Percentiles rank a stretch among this genome's conserved stretches.
Conservation (phyloP, 169 alveolate genomes). For the Theileria luwenshuni region DNA sequence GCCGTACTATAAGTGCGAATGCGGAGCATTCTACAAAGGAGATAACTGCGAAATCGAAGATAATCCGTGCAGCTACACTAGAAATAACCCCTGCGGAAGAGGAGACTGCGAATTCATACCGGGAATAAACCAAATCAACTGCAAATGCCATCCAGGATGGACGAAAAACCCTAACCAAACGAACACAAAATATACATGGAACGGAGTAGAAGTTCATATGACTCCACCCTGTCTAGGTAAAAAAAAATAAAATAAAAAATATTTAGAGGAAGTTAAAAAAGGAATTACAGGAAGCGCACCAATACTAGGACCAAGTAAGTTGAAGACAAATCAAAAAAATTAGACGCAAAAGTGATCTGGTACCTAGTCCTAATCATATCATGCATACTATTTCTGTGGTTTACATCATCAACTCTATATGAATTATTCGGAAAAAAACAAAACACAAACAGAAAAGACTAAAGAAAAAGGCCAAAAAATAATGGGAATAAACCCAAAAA, state of each 20-base stretch:
- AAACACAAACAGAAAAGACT: background rate
- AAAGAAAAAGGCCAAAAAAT: background rate
- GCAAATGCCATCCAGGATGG: conserved; percentile 80
- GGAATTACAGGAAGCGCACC: conserved; percentile 70
- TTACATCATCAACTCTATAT: conserved; percentile 21
- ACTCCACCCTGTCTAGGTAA: conserved; percentile 74
- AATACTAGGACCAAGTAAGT: conserved; percentile 53
- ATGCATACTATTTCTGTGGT: conserved; percentile 38
- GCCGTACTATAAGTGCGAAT: conserved; percentile 75
- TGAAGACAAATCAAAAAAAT: background rate
- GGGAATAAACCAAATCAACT: conserved; percentile 72
- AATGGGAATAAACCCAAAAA: background rate
- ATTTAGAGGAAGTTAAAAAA: conserved; percentile 38
- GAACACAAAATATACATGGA: conserved; percentile 70
- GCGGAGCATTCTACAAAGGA: conserved; percentile 78
- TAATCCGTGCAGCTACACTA: conserved; percentile 74
- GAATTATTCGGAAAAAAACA: conserved; percentile 15
- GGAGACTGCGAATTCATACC: conserved; percentile 73
- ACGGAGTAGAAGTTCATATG: conserved; percentile 68
- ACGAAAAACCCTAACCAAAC: conserved; percentile 63
- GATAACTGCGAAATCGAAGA: conserved; percentile 78
- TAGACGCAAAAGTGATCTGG: conserved; percentile 57
- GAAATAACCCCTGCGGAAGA: conserved; percentile 74
- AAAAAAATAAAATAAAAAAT: background rate
- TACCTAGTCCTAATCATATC: conserved; percentile 37